Evolutionary conservation across 306 rosid genomes (phyloP).

Genomic region (Psophocarpus tetragonolobus): DNA sequence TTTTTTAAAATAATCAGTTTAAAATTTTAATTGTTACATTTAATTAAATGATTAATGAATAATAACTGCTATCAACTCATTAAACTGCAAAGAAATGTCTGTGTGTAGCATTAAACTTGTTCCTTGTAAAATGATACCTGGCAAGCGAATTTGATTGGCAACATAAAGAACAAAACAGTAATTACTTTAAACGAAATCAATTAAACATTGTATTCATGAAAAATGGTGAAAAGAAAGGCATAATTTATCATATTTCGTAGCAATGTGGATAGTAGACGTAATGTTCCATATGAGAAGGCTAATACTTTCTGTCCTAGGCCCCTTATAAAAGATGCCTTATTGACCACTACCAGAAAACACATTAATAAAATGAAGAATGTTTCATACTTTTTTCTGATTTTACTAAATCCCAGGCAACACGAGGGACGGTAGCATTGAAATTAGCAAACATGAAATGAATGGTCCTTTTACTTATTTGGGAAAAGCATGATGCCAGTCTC

Average conservation of each 20-base stretch:
- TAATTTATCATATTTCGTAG: slow-evolving; percentile 14
- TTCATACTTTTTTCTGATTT: slow-evolving; percentile 20
- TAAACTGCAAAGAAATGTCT: neutral
- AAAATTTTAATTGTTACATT: neutral
- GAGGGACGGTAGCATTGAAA: slow-evolving; percentile 30
- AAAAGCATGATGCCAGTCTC: slow-evolving; percentile 49
- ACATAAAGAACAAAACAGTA: neutral
- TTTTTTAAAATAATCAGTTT: neutral
- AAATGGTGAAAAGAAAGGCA: neutral
- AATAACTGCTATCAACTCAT: neutral
- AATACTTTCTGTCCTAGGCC: slow-evolving; percentile 9
- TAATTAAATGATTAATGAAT: neutral
- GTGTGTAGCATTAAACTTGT: neutral
- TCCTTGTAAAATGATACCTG: neutral
- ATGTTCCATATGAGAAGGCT: neutral
- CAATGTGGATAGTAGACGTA: slow-evolving; percentile 2
- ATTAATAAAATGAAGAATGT: slow-evolving; percentile 36
- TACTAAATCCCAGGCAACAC: slow-evolving; percentile 35
- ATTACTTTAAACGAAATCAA: neutral
- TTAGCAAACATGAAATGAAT: slow-evolving; percentile 23
- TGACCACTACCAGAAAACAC: slow-evolving; percentile 19
- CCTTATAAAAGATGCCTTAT: slow-evolving; percentile 30
- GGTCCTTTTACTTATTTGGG: slow-evolving; percentile 49
- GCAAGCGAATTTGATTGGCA: neutral
- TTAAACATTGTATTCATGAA: neutral